These are phyloP conservation scores for Cyclocybe cylindracea DNA, from an alignment of 768 basidiomycete species.

Conservation along the genomic window DNA sequence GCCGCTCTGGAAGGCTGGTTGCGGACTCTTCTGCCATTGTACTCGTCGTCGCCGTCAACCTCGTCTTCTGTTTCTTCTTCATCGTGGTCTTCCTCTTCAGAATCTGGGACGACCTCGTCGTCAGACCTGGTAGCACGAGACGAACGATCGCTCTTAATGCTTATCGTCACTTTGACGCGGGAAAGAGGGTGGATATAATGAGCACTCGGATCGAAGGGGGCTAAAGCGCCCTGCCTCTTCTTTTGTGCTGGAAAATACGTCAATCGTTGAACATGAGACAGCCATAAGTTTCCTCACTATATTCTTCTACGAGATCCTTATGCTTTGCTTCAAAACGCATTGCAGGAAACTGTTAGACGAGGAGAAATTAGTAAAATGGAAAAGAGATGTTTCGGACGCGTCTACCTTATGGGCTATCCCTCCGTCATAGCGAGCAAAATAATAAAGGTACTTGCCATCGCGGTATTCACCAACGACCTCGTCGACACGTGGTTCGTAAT, in stretches of 20 bases:
- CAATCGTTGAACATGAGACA: constrained; percentile 46
- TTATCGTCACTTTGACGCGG: constrained; percentile 44
- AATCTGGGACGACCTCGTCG: constrained; percentile 20
- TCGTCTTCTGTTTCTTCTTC: constrained; percentile 19
- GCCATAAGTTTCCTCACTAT: constrained; percentile 44
- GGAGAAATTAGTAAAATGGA: background rate
- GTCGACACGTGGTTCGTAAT: constrained; percentile 33
- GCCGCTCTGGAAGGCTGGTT: constrained; percentile 11
- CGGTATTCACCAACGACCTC: constrained; percentile 62
- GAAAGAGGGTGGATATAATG: constrained; percentile 57
- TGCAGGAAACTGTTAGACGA: constrained; percentile 42
- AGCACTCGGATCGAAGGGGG: constrained; percentile 62
- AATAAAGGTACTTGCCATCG: constrained; percentile 43
- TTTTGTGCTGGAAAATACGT: constrained; percentile 52
- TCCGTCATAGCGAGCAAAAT: constrained; percentile 59
- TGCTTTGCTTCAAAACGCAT: constrained; percentile 36
- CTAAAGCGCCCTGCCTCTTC: constrained; percentile 41
- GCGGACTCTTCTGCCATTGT: constrained; percentile 8
- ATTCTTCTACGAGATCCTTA: constrained; percentile 51
- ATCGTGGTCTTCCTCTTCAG: constrained; percentile 27
- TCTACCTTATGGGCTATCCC: constrained; percentile 63
- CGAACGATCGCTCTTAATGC: constrained; percentile 22
- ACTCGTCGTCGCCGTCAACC: constrained; percentile 20
- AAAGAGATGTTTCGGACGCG: constrained; percentile 4
- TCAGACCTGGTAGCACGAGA: constrained; percentile 6